phyloP scores from a whole-genome alignment of 1,284 basidiomycete species.

The Hypsizygus ulmarius region DNA sequence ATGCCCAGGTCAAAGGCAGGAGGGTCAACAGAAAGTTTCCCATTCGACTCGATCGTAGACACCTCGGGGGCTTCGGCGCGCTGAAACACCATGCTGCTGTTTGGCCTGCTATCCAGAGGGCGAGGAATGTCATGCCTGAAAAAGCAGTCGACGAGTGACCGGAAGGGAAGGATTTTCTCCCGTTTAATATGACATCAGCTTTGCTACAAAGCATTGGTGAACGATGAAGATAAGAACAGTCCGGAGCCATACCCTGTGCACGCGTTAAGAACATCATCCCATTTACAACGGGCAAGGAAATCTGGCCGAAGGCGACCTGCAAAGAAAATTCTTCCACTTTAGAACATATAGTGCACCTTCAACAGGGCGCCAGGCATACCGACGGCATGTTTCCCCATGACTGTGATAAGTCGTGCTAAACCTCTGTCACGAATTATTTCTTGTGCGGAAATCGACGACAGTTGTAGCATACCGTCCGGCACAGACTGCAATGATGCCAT shows the following conservation, averaged over 20 bases:
- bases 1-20: constrained; percentile 52
- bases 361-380: constrained; percentile 34
- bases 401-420: constrained; percentile 48
- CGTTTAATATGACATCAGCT: constrained; percentile 41
- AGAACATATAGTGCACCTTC: constrained; percentile 1
- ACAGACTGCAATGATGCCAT: constrained; percentile 50
- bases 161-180: constrained; percentile 62
- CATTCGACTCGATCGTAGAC: constrained; percentile 47
- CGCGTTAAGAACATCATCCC: constrained; percentile 43
- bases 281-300: constrained; percentile 64
- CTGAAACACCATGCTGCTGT: constrained; percentile 58
- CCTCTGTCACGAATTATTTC: constrained; percentile 32
- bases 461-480: constrained; percentile 42
- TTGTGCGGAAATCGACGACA: neutral
- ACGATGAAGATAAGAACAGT: neutral
- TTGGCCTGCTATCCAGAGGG: constrained; percentile 62
- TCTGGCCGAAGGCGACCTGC: constrained; percentile 66
- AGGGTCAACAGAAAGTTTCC: constrained; percentile 48
- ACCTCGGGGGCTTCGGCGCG: constrained; percentile 35
- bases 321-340: neutral
- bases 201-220: constrained; percentile 32
- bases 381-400: constrained; percentile 57
- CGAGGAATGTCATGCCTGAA: constrained; percentile 61
- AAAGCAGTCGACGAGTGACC: constrained; percentile 70
- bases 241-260: constrained; percentile 52